Evolutionary conservation across 108 stramenopile genomes (phyloP).

Genomic region (Stephanodiscus minutulus): DNA sequence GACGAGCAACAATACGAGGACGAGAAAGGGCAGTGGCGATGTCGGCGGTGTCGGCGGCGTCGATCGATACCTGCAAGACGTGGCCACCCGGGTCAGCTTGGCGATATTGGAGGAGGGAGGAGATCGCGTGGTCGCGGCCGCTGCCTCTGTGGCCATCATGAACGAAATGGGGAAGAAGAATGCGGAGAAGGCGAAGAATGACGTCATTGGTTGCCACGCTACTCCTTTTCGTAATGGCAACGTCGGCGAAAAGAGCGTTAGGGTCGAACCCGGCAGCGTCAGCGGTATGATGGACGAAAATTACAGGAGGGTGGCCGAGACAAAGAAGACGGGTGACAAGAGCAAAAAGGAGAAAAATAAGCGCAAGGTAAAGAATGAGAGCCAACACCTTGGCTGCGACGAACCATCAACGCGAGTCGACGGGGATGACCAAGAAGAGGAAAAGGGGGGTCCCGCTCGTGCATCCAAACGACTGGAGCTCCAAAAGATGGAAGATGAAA

Average conservation of each 20-base stretch:
- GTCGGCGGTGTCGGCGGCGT: too few relatives aligned
- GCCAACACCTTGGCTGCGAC: too few relatives aligned
- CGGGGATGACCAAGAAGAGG: not conserved
- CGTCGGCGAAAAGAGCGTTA: not conserved
- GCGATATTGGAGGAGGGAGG: conserved; percentile 38
- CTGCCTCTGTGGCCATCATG: conserved; percentile 35
- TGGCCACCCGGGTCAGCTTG: conserved; percentile 29
- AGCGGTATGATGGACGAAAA: not conserved
- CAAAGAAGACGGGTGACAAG: not conserved
- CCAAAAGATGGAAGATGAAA: not conserved
- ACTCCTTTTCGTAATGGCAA: not conserved
- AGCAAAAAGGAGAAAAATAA: not conserved
- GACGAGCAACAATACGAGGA: conserved; percentile 2
- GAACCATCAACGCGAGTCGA: not conserved
- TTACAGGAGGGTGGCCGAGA: not conserved
- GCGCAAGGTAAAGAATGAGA: too few relatives aligned
- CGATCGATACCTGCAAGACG: not conserved
- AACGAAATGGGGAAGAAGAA: conserved; percentile 5
- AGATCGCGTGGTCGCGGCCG: conserved; percentile 26
- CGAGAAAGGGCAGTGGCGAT: conserved; percentile 4
- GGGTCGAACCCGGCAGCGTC: not conserved
- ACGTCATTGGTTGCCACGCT: too few relatives aligned
- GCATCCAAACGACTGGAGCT: not conserved
- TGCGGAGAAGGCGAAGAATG: not conserved
- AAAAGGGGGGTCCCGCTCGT: not conserved